Percentiles rank a stretch among this genome's conserved stretches.
phyloP scores from a whole-genome alignment of 1,284 basidiomycete genomes.

The Apiotrichum domesticum region DNA sequence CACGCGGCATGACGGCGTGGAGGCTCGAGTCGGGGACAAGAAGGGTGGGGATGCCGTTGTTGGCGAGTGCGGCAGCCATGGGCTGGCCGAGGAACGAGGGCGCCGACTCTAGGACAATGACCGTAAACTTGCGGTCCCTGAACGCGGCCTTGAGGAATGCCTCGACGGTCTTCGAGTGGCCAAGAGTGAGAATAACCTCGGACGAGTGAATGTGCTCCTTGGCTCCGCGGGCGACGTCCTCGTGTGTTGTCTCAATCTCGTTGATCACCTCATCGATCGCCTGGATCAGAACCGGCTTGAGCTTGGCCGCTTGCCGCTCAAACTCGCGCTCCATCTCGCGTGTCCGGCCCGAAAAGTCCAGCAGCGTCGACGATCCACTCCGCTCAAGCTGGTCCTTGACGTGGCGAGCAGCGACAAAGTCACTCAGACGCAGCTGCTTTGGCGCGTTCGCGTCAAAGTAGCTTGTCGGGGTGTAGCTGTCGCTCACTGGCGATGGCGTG shows the following conservation, averaged over 20 bases:
- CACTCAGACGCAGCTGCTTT: conserved; percentile 34
- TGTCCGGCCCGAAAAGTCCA: conserved; percentile 14
- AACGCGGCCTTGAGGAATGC: conserved; percentile 85
- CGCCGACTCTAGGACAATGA: conserved; percentile 90
- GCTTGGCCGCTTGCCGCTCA: conserved; percentile 41
- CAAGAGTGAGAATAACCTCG: conserved; percentile 92
- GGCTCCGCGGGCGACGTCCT: conserved; percentile 88
- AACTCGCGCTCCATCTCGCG: conserved; percentile 27
- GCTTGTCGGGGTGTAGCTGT: background rate
- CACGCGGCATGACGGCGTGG: conserved; percentile 91
- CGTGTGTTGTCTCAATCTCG: conserved; percentile 91
- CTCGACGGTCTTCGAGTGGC: conserved; percentile 91
- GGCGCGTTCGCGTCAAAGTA: conserved; percentile 24
- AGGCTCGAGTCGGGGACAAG: conserved; percentile 93
- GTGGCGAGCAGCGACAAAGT: conserved; percentile 47
- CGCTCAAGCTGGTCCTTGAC: conserved; percentile 43
- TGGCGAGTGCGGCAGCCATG: conserved; percentile 72
- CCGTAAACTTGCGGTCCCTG: conserved; percentile 87
- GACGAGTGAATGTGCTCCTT: conserved; percentile 96
- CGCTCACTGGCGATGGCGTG: conserved; percentile 25
- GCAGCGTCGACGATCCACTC: conserved; percentile 18
- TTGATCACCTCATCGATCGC: conserved; percentile 90
- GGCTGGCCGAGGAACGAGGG: conserved; percentile 83
- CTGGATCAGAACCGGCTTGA: conserved; percentile 62
- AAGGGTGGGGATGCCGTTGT: conserved; percentile 80